Evolutionary conservation across 1,139 yeast species (phyloP), one percentile per base, ranked within the genome.

Genomic region (Debaryomyces singareniensis): DNA sequence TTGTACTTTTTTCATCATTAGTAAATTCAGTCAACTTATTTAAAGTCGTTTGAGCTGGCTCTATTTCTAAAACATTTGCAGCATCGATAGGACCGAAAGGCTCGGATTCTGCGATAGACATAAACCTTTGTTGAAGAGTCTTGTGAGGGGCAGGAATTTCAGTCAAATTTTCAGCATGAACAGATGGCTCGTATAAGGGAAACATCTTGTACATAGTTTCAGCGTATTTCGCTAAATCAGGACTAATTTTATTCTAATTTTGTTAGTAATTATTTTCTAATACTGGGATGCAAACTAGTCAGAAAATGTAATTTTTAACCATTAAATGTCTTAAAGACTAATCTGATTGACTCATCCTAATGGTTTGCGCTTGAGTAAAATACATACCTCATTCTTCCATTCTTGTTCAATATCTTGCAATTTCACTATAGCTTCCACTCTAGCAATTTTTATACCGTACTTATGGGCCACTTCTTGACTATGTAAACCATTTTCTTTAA

Each of bases 11-110:
- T 40, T 47, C 57, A 32, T 43, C 49, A 13, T 72, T 75, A 28
- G 72, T 71, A 29, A 70, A 64, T 40, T 77, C 74, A 7, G 86
- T 66, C 40, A 85, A 68, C 46, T 71, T 71, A 42, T 76, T 75
- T 44, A 86, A 68, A 3, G 93, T 82, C 27, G 71, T 77, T 31
- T 76, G 72, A 25, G 97, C 96, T 13, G 95, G 94, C 51, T 85
- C 91, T 41, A 89, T 68, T 27, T 73, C 87, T 43, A 85, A 75
- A 26, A 83, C 72, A 37, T 76, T 65, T 30, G 98, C 96, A n/a
- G 98, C 96, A 51, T 91, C 97, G 5, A 87, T 72, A 5, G 97
- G 95, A 4, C 96, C 96, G 55, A 89, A 89, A n/a, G 96, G 95
- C 58, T 87, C 94, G 13, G 89, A 78, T 60, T 91, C 97, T 10